Evolutionary conservation across 345 rosid genomes (phyloP), one percentile per base, ranked within the genome.

Genomic region (Hibiscus tridactylites): DNA sequence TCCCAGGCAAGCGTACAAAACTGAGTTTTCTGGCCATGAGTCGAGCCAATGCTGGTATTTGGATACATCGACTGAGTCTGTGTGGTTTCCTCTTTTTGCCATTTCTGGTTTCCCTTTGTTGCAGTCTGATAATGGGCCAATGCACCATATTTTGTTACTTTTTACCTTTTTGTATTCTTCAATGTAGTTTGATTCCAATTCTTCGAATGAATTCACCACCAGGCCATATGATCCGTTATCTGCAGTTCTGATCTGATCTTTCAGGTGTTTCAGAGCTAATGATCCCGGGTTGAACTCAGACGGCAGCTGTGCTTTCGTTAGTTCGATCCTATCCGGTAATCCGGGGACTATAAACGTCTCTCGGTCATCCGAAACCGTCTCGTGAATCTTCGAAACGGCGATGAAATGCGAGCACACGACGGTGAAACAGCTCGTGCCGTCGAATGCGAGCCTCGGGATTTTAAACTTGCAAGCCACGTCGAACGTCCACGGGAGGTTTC

Each of bases 41-140:
- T 58, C 61, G 10, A 58, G 33, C 65, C 73, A 71, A 1, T 9
- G 3, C 9, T 6, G n/a, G 24, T 50, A 58, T 3, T 44, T 65
- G 53, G 2, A 3, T 21, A 31, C 68, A 66, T 79, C 80, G 5
- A 74, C 64, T 4, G 79, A 66, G 6, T 71, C 26, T 9, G 75
- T 17, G 13, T 61, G 65, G 28, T 72, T 72, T n/a, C 81, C 84
- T 58, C 81, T 67, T 13, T 72, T 39, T 46, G 77, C 72, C 71
- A 44, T 74, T 16, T 84, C 85, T 52, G 39, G 19, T 3, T 7
- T 10, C 3, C 66, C 70, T 52, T 58, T 73, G 67, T 76, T 78
- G 66, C 76, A 74, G 3, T 71, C 46, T 1, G 83, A 81, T 12
- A 75, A 84, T 4, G 84, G 86, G 0, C 86, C 83, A 4, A 82